Conservation (phyloP, 2,329 filamentous ascomycete genomes). For the Diplodia corticola region DNA sequence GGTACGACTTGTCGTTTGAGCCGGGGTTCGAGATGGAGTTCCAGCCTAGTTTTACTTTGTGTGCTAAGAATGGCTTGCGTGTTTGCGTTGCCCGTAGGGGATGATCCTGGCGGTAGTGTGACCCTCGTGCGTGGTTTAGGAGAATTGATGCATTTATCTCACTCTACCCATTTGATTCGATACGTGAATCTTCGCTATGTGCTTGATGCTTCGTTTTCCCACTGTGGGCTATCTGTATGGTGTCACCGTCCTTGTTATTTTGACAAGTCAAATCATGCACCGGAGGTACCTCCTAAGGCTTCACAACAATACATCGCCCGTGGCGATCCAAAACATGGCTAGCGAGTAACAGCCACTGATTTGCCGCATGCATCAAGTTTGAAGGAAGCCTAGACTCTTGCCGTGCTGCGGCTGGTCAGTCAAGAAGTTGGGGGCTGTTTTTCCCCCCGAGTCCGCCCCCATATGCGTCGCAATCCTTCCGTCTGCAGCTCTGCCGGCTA, state of each 20-base stretch:
- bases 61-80: background rate
- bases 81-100: background rate
- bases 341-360: background rate
- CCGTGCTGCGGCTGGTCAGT: background rate
- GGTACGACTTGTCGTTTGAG: background rate
- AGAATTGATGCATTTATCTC: background rate
- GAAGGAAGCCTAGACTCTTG: background rate
- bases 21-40: background rate
- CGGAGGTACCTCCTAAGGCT: background rate
- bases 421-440: background rate
- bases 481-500: background rate
- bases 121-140: background rate
- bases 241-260: too few relatives aligned
- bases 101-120: background rate
- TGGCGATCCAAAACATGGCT: background rate
- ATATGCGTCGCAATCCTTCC: background rate
- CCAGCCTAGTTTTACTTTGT: background rate
- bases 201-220: too few relatives aligned
- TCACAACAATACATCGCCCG: background rate
- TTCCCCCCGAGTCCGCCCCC: too few relatives aligned
- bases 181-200: too few relatives aligned
- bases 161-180: background rate
- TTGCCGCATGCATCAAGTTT: background rate
- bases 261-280: background rate
- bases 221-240: too few relatives aligned